Base-by-base conservation (phyloP, 352 stramenopile genomes). In the Globisporangium spinosum region DNA sequence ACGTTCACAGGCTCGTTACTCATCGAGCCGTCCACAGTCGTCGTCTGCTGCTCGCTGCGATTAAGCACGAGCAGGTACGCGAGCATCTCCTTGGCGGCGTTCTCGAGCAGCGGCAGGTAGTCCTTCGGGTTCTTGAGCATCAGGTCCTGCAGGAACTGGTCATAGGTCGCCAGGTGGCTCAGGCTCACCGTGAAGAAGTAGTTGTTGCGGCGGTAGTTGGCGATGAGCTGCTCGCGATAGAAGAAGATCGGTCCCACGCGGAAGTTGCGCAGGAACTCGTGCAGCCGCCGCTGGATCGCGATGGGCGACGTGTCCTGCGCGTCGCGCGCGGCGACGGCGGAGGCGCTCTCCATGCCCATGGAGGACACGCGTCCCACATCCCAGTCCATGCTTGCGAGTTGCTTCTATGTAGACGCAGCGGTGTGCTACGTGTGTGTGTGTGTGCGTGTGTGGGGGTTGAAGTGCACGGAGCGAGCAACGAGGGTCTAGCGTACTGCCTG, bases 161-260 rank as follows among this genome's bases (percentile, higher is more conserved):
- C 89, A 72, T 94, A 97, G 34, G 89, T 83, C 4, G 87, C 83
- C 13, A 98, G 63, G 72, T 98, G 86, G 23, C 78, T 87, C 20
- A 97, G 69, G 51, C 95, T 85, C 34, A 98, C 77, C 8, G 87
- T 93, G 68, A 97, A 88, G 64, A 81, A 87, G 69, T 80, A 87
- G 58, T 83, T 73, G 23, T 74, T 71, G 58, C 91, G 90, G 2
- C 91, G 87, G 56, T 89, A 94, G 62, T 96, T 91, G 53, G 85
- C 80, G 34, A 97, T 71, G 17, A 97, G 84, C 77, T 96, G 86
- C 70, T 97, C 87, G 63, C 92, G 87, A 72, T 98, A 98, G 71
- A 85, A 89, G 70, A 97, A 97, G 29, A 96, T 76, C 40, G 87
- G 81, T 0, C 89, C 92, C 8, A 95, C 76, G 40, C 88, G 84